A percentile compares a stretch with the other conserved stretches of the same genome.
Conservation (phyloP, 176 grass and related monocot species). For the Aegilops speltoides region DNA sequence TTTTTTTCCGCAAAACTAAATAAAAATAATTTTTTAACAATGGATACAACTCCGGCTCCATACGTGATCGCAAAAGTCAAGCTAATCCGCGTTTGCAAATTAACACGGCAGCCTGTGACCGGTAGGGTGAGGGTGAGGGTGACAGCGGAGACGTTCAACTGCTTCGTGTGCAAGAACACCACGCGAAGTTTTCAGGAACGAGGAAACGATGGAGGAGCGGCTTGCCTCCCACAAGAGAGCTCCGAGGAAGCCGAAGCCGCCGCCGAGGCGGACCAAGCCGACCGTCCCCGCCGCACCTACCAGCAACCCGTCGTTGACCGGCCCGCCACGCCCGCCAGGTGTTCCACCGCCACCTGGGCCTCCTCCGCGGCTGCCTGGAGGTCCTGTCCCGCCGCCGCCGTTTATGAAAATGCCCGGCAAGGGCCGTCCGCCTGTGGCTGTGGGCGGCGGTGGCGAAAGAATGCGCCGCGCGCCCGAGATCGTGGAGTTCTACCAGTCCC, state of each 20-base stretch:
- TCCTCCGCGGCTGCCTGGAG: conserved; percentile 30
- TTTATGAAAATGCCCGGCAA: not conserved
- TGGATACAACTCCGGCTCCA: not conserved
- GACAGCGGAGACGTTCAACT: not conserved
- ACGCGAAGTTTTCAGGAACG: not conserved
- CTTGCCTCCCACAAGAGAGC: not conserved
- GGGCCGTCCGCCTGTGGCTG: not conserved
- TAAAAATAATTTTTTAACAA: too few relatives aligned
- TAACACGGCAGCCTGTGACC: not conserved
- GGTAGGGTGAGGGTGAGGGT: not conserved
- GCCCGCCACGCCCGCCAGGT: not conserved
- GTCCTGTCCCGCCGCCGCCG: conserved; percentile 39
- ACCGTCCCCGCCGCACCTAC: not conserved
- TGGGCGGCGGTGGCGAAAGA: conserved; percentile 28
- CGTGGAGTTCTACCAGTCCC: conserved; percentile 66
- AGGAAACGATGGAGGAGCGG: not conserved
- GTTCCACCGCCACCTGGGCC: conserved; percentile 33
- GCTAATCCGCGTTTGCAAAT: not conserved
- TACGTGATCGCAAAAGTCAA: not conserved
- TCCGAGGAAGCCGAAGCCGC: conserved; percentile 5
- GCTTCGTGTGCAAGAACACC: not conserved
- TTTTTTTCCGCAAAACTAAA: too few relatives aligned
- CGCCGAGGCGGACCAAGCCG: not conserved
- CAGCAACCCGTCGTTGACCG: not conserved
- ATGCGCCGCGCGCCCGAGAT: conserved; percentile 65